Base-by-base conservation (phyloP, 805 yeast species). In the Kodamaea leandrae region DNA sequence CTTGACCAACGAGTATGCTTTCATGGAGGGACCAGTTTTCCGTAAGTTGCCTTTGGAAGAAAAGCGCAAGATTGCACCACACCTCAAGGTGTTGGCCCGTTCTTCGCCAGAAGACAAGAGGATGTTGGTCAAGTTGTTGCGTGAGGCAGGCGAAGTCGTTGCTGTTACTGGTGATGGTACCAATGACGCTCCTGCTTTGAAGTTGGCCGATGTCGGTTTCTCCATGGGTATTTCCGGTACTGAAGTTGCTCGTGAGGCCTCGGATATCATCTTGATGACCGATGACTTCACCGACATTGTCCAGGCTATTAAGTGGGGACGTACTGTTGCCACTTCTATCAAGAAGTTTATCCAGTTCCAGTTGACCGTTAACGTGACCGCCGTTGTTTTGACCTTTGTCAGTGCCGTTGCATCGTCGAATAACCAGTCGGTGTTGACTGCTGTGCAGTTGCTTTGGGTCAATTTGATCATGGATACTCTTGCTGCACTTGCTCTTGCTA, bases 151-250 rank as follows among this genome's bases (percentile, higher is more conserved):
- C 17, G 97, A 93, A 57, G 95, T 91, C 25, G 99, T 93, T 37
- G 99, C 99, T 1, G 98, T 91, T 25, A 93, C 99, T 27, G 99
- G 99, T 58, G 99, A 93, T 62, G 99, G 99, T 64, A 91, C 98
- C 6, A 93, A 93, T 61, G 99, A 93, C 73, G 99, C 98, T 0
- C 97, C 97, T 12, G 98, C 99, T 3, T 75, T 93, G 57, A 88
- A 91, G 57, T 72, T 90, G 44, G 99, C 99, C 0, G 98, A 93
- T 66, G 96, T 93, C 44, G 99, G 99, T 2, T 91, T 93, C 58
- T 86, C 98, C 2, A 93, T 93, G 99, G 99, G 99, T 50, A 87
- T 90, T 46, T 77, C 96, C 6, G 99, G 99, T 50, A 93, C 99
- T 2, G 99, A 93, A 65, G 98, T 93, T 47, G 99, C 99, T 7